These are phyloP conservation scores for Capsicum chinense DNA, from an alignment of 257 asterid species.

Conservation along the genomic window DNA sequence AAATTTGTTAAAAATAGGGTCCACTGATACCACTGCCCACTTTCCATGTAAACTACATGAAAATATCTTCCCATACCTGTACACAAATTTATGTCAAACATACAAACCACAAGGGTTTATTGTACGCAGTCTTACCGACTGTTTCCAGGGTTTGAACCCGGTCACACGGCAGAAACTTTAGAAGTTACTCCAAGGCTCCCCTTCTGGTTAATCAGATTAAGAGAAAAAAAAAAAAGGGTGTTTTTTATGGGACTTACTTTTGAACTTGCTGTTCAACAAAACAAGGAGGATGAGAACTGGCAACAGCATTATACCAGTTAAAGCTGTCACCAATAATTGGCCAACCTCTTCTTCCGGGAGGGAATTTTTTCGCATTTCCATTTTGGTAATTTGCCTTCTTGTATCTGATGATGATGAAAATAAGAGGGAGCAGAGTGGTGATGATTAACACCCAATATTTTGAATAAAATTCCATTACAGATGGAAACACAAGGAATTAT, in stretches of 20 bases:
- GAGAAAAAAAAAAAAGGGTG: background rate
- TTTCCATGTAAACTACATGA: slow-evolving; percentile 75
- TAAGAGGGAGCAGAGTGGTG: slow-evolving; percentile 31
- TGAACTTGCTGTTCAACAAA: slow-evolving; percentile 75
- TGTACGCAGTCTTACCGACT: too few species aligned
- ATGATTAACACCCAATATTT: slow-evolving; percentile 13
- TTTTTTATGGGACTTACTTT: slow-evolving; percentile 44
- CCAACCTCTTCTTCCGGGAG: slow-evolving; percentile 90
- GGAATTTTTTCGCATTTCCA: slow-evolving; percentile 44
- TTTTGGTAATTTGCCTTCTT: background rate
- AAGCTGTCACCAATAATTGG: slow-evolving; percentile 77
- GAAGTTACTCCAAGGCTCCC: too few species aligned
- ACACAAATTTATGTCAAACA: background rate
- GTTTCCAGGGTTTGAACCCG: too few species aligned
- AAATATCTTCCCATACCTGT: slow-evolving; percentile 81
- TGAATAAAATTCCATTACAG: slow-evolving; percentile 15
- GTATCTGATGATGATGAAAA: background rate
- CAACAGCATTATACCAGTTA: slow-evolving; percentile 84
- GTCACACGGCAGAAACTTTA: too few species aligned
- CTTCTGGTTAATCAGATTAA: background rate
- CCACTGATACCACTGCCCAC: slow-evolving; percentile 85
- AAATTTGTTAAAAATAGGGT: slow-evolving; percentile 76
- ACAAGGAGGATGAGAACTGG: slow-evolving; percentile 81
- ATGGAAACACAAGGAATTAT: slow-evolving; percentile 20
- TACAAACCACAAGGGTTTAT: too few species aligned